phyloP scores from a whole-genome alignment of 768 basidiomycete genomes.

The Auriscalpium vulgare region DNA sequence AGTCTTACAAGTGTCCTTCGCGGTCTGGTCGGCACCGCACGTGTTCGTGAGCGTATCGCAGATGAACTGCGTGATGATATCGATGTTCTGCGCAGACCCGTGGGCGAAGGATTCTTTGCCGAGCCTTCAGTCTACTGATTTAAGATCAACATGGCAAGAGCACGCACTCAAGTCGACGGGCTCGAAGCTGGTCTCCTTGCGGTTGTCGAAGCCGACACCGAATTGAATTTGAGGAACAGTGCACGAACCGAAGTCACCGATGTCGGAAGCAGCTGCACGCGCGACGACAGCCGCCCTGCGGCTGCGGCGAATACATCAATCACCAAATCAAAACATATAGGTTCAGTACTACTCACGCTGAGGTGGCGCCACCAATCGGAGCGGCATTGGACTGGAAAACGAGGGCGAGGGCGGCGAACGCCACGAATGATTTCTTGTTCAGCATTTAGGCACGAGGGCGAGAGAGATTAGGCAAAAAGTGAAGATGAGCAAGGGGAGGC shows the following conservation, averaged over 20 bases:
- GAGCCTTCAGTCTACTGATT: not conserved
- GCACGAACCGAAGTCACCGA: constrained; percentile 46
- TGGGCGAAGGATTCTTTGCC: constrained; percentile 2
- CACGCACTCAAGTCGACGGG: constrained; percentile 38
- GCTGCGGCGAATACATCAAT: not conserved
- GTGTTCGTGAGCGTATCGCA: constrained; percentile 42
- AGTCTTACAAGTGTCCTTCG: constrained; percentile 33
- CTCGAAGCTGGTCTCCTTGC: constrained; percentile 47
- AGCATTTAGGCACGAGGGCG: not conserved
- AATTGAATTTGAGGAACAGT: constrained; percentile 48
- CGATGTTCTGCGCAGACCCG: constrained; percentile 14
- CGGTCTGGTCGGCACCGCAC: constrained; percentile 43
- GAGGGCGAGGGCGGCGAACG: not conserved
- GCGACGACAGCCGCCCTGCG: not conserved
- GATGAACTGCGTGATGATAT: constrained; percentile 46
- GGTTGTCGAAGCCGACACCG: constrained; percentile 43
- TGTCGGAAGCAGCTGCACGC: not conserved
- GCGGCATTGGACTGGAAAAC: not conserved
- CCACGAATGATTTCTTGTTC: not conserved
- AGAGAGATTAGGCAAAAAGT: not conserved
- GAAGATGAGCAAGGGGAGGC: not conserved
- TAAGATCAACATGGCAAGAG: not conserved
- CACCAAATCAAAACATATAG: too few relatives aligned
- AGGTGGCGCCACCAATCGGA: not conserved
- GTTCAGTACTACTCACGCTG: too few relatives aligned